Conservation (phyloP, 2,329 filamentous ascomycete species). For the Curvularia sp. region DNA sequence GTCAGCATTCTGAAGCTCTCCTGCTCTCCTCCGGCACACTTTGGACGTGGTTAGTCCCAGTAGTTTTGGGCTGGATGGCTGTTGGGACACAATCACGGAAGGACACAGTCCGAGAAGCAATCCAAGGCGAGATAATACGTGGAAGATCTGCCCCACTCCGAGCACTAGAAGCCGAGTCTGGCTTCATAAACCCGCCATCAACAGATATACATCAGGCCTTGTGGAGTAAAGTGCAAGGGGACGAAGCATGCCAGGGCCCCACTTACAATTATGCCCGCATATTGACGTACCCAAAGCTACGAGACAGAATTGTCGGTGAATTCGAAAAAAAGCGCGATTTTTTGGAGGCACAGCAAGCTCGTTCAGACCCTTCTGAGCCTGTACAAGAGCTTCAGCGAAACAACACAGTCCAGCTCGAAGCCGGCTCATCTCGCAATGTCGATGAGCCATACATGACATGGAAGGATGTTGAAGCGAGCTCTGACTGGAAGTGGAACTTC, state of each 20-base stretch:
- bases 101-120: conserved; percentile 4
- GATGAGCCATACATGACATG: conserved; percentile 4
- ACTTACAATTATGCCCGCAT: conserved; percentile 9
- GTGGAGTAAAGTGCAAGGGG: conserved; percentile 3
- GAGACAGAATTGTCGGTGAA: neutral
- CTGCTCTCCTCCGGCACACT: conserved; percentile 8
- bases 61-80: conserved; percentile 13
- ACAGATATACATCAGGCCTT: neutral
- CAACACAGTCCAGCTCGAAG: conserved; percentile 1
- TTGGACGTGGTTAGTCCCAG: conserved; percentile 9
- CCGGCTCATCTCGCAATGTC: neutral
- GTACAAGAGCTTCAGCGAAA: neutral
- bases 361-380: neutral
- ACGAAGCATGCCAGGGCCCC: conserved; percentile 6
- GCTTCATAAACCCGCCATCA: neutral
- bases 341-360: neutral
- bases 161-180: conserved; percentile 1
- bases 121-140: neutral
- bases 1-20: conserved; percentile 7
- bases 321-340: neutral
- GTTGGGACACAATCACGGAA: conserved; percentile 3
- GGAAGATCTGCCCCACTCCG: neutral
- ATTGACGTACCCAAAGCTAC: conserved; percentile 7
- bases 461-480: neutral
- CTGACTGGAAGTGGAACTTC: conserved; percentile 5